Base-by-base conservation (phyloP, 192 early-diverging fungal species). In the Allomyces macrogynus region DNA sequence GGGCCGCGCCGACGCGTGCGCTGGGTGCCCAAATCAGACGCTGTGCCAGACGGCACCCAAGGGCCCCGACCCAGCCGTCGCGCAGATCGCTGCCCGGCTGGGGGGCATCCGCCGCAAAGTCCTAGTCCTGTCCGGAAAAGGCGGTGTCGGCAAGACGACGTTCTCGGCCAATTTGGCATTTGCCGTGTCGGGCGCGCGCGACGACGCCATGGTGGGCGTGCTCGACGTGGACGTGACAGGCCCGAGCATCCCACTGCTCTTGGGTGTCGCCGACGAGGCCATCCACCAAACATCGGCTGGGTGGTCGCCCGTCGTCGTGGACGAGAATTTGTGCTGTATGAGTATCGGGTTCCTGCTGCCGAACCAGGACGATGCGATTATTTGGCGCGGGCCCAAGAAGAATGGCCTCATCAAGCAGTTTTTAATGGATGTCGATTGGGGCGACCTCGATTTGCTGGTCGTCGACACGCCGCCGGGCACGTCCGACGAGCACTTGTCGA, bases 381-480 rank as follows among this genome's bases (percentile, higher is more conserved):
- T 99, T 64, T 99, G 91, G 93, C 81, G 93, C 40, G 93, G 93
- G 3, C 89, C 91, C 10, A 92, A 93, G 66, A 96, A 96, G 75
- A 91, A 83, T 68, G 92, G 86, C 1, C 76, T 92, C 71, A 97
- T 99, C 70, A 93, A 94, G 66, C 95, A 97, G 77, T 99, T 99
- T 66, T 74, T 99, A 32, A 80, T 82, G 65, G 95, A 99, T 76
- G 92, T 99, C 12, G 89, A 89, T 67, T 99, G 93, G 93, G 85
- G 85, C 42, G 74, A 80, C 14, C 71, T 96, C 32, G 95, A 99
- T 68, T 95, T 85, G 72, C 75, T 99, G 62, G 72, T 99, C 12
- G 79, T 99, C 44, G 95, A 99, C 70, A 99, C 95, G 16, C 95
- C 95, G 8, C 95, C 95, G 5, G 90, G 95, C 23, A 99, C 95